Conservation (phyloP, 371 early-diverging fungal species). For the Parasitella parasitica region DNA sequence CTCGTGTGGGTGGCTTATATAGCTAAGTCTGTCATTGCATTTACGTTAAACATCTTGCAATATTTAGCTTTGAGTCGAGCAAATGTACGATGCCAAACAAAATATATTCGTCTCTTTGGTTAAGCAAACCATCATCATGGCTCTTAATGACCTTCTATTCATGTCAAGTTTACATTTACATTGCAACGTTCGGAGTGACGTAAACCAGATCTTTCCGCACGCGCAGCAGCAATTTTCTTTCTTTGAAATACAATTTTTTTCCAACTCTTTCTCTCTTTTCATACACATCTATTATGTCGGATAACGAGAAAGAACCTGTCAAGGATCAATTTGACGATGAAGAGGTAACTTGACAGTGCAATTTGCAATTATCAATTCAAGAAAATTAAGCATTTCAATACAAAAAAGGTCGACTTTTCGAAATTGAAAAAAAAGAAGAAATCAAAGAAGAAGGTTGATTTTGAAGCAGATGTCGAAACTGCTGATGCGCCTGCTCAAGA, state of each 20-base stretch:
- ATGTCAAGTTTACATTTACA: neutral
- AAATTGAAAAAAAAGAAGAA: slow-evolving; percentile 59
- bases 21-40: neutral
- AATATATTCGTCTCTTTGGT: too few relatives aligned
- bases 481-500: slow-evolving; percentile 13
- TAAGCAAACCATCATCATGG: neutral
- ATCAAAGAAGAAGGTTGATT: slow-evolving; percentile 57
- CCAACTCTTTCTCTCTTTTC: neutral
- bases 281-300: slow-evolving; percentile 34
- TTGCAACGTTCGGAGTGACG: neutral
- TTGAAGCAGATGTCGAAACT: slow-evolving; percentile 37
- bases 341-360: slow-evolving; percentile 27
- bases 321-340: slow-evolving; percentile 48
- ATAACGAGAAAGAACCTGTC: slow-evolving; percentile 50
- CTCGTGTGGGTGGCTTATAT: slow-evolving; percentile 1
- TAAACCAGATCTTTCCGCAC: neutral
- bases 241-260: slow-evolving; percentile 1
- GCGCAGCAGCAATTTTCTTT: neutral
- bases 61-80: too few relatives aligned
- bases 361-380: too few relatives aligned
- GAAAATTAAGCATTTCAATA: neutral
- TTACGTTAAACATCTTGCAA: neutral
- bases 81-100: too few relatives aligned
- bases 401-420: slow-evolving; percentile 46
- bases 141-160: neutral